A percentile compares a stretch with the other conserved stretches of the same genome.
Conservation (phyloP, 129 eudicot species). For the Flaveria brownii region DNA sequence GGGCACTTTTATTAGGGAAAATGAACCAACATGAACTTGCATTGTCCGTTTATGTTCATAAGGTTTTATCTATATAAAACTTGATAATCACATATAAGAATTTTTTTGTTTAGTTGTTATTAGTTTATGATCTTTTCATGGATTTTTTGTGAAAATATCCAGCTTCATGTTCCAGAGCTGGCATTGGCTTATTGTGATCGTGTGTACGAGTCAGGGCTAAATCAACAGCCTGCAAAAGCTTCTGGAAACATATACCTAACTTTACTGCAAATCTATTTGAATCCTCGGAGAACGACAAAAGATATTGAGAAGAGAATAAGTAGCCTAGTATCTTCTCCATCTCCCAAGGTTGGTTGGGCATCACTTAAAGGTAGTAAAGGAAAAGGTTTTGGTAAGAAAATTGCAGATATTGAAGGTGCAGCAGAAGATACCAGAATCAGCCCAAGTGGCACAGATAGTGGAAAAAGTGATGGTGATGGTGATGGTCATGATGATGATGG, state of each 20-base stretch:
- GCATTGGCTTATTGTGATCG: slow-evolving; percentile 93
- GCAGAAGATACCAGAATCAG: slow-evolving; percentile 77
- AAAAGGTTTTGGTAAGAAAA: slow-evolving; percentile 61
- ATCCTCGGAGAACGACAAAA: slow-evolving; percentile 78
- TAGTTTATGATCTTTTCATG: background rate
- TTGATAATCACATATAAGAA: background rate
- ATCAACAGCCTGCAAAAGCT: slow-evolving; percentile 61
- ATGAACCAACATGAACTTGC: slow-evolving; percentile 99
- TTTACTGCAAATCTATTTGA: slow-evolving; percentile 84
- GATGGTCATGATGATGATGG: slow-evolving; percentile 45
- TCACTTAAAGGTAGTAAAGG: slow-evolving; percentile 54
- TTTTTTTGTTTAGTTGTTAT: background rate
- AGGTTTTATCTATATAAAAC: slow-evolving; percentile 48
- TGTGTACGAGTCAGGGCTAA: slow-evolving; percentile 71
- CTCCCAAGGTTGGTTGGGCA: slow-evolving; percentile 50
- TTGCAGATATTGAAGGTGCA: slow-evolving; percentile 91
- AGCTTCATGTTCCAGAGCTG: slow-evolving; percentile 93
- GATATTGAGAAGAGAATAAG: slow-evolving; percentile 68
- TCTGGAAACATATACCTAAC: slow-evolving; percentile 75
- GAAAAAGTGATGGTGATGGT: slow-evolving; percentile 86
- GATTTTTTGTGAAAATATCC: slow-evolving; percentile 9
- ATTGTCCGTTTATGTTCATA: slow-evolving; percentile 85
- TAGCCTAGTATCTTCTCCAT: slow-evolving; percentile 61
- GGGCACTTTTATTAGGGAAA: slow-evolving; percentile 88
- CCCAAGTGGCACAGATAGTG: slow-evolving; percentile 81